phyloP scores from a whole-genome alignment of 805 yeast species.

The Candida tallmaniae region DNA sequence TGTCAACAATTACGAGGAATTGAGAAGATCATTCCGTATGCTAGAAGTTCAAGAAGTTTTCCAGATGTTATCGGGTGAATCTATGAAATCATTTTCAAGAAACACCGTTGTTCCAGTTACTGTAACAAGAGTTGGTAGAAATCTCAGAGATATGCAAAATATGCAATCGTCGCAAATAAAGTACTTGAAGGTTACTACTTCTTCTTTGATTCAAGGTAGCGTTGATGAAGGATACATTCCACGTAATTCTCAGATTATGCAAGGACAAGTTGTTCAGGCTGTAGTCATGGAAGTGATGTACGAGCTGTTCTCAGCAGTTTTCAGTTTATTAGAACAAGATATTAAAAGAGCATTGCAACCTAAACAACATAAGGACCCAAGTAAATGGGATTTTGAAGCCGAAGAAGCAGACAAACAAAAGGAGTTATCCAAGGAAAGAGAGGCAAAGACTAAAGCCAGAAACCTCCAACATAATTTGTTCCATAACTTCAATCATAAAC shows the following conservation, averaged over 20 bases:
- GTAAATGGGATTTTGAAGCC: slow-evolving; percentile 76
- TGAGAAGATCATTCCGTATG: slow-evolving; percentile 65
- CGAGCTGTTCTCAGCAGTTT: slow-evolving; percentile 67
- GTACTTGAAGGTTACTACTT: slow-evolving; percentile 36
- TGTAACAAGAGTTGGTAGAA: slow-evolving; percentile 66
- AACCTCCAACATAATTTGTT: slow-evolving; percentile 89
- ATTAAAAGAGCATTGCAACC: slow-evolving; percentile 50
- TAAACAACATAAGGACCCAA: slow-evolving; percentile 47
- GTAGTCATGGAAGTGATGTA: slow-evolving; percentile 68
- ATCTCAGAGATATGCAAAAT: slow-evolving; percentile 46
- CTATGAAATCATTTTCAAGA: slow-evolving; percentile 57
- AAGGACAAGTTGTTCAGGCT: slow-evolving; percentile 85
- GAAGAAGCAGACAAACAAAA: slow-evolving; percentile 61
- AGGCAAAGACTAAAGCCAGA: slow-evolving; percentile 64
- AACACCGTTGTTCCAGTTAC: slow-evolving; percentile 76
- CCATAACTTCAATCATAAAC: slow-evolving; percentile 73
- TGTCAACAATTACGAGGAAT: slow-evolving; percentile 82
- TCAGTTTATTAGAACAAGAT: slow-evolving; percentile 66
- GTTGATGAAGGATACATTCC: slow-evolving; percentile 43
- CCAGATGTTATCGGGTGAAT: slow-evolving; percentile 86
- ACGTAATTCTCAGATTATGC: slow-evolving; percentile 39
- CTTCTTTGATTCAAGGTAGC: slow-evolving; percentile 40
- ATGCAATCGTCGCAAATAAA: slow-evolving; percentile 43
- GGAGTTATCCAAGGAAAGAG: slow-evolving; percentile 58
- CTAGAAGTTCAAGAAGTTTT: slow-evolving; percentile 72